Percentiles rank a stretch among this genome's conserved stretches.
Conservation (phyloP, 176 grass and related monocot species). For the maize (Zea mays) region DNA sequence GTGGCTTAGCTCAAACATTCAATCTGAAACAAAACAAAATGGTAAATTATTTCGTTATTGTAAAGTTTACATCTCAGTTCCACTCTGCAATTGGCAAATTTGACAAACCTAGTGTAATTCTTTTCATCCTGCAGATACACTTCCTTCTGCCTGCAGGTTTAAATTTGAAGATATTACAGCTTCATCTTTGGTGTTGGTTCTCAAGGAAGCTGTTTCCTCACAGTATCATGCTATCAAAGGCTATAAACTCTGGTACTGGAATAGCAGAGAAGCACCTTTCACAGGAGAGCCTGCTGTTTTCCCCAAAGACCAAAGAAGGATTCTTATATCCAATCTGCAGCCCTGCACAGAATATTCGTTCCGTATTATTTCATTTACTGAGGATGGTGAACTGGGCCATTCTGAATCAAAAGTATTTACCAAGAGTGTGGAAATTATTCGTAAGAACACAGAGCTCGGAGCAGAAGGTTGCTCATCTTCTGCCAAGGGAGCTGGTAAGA, state of each 20-base stretch:
- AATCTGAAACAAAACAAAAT: conserved; percentile 53
- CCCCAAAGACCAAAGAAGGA: conserved; percentile 80
- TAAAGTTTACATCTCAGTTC: conserved; percentile 26
- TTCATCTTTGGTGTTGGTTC: conserved; percentile 74
- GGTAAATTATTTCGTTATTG: conserved; percentile 42
- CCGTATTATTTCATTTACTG: conserved; percentile 86
- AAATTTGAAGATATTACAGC: conserved; percentile 86
- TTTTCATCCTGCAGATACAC: conserved; percentile 63
- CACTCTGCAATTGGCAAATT: conserved; percentile 30
- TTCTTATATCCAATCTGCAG: conserved; percentile 81
- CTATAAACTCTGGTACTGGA: conserved; percentile 97
- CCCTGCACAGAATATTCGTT: conserved; percentile 91
- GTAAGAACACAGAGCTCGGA: conserved; percentile 51
- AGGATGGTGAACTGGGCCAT: conserved; percentile 83
- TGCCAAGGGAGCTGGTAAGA: conserved; percentile 57
- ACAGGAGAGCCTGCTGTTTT: conserved; percentile 59
- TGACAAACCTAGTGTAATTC: conserved; percentile 35
- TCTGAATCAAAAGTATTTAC: conserved; percentile 92
- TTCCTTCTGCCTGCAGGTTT: conserved; percentile 91
- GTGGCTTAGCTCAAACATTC: conserved; percentile 51
- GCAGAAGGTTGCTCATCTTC: conserved; percentile 57
- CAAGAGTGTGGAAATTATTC: conserved; percentile 83
- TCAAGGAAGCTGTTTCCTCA: conserved; percentile 70
- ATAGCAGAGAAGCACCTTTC: conserved; percentile 57
- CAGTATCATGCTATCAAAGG: conserved; percentile 59